Evolutionary conservation across 805 yeast species (phyloP), one percentile per base, ranked within the genome.

Genomic region (Ogataea nitratoaversa): DNA sequence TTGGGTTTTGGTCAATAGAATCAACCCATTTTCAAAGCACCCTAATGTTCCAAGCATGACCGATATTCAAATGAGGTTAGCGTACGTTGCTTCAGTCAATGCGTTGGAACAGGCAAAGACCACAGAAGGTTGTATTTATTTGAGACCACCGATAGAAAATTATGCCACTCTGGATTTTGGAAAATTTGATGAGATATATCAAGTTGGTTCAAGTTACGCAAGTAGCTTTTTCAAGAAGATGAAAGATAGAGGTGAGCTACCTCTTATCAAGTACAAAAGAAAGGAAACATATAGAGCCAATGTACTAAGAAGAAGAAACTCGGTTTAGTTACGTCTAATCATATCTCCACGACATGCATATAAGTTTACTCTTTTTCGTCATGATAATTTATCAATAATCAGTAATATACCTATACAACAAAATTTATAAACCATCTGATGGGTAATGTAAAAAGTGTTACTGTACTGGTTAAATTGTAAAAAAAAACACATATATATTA

Each of bases 41-140:
- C 95, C 97, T 3, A 83, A 84, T 58, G 85, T 88, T 5, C 99
- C 99, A 4, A 85, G 84, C 40, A 80, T 93, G 85, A 88, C 96
- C 49, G 99, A 91, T 57, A 88, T 91, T 43, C 99, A 91, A 65
- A 74, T 88, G 67, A 71, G 98, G 41, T 67, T 91, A 44, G 96
- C 97, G 0, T 91, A 93, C 59, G 99, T 91, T 30, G 86, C 96
- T 0, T 86, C 96, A 37, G 99, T 91, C 1, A 85, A 86, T 63
- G 97, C 97, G 0, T 66, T 93, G 36, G 96, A 91, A 53, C 71
- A 74, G 43, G 97, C 96, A 2, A 93, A 91, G 57, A 68, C 60
- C 22, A 82, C 89, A 0, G 84, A 88, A 0, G 96, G 96, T 0
- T 91, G 93, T 11, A 67, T 85, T 7, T 91, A 91, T 56, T 67